Base-by-base conservation (phyloP, 495 filamentous ascomycete species). In the Penicillium daleae region DNA sequence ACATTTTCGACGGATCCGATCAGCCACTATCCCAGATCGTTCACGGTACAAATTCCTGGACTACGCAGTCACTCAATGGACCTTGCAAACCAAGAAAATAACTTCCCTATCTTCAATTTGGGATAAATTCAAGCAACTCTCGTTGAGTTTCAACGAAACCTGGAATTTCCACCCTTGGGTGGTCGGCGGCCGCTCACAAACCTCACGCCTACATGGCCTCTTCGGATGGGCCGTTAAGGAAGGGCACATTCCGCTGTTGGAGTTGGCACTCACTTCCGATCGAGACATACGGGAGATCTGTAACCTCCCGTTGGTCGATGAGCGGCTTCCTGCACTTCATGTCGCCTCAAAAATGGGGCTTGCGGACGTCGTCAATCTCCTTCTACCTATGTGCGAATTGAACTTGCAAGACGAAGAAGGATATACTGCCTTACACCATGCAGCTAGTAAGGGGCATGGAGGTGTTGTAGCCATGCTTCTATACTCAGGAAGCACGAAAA, bases 161-260 rank as follows among this genome's bases (percentile, higher is more conserved):
- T 72, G 69, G 66, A 63, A 67, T 40, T 60, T 73, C 33, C 63
- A 71, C 52, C 71, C 68, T 39, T 71, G 65, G 71, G 15, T 49
- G 0, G 8, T 57, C 27, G 65, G 66, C 24, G 70, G 70, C 9
- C 65, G 65, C 17, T 73, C 68, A 49, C 27, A 49, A 22, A 8
- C 9, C 26, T 73, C 68, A 3, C 66, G 54, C 46, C 17, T 71
- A 6, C 70, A 71, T 65, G 57, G 56, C n/a, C 63, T 73, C 12
- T 63, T 73, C 37, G 64, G 67, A 50, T 72, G 64, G 64, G 64
- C 67, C 37, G 59, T 72, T 2, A 70, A 55, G 17, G 64, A 70
- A 37, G 53, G 52, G 31, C 67, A 70, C 61, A 12, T 17, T 27
- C 64, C 67, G 12, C 62, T 72, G 33, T 37, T 37, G 33, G 10